Evolutionary conservation across 495 filamentous ascomycete genomes (phyloP), one percentile per base, ranked within the genome.

Genomic region (Daldinia childiae): DNA sequence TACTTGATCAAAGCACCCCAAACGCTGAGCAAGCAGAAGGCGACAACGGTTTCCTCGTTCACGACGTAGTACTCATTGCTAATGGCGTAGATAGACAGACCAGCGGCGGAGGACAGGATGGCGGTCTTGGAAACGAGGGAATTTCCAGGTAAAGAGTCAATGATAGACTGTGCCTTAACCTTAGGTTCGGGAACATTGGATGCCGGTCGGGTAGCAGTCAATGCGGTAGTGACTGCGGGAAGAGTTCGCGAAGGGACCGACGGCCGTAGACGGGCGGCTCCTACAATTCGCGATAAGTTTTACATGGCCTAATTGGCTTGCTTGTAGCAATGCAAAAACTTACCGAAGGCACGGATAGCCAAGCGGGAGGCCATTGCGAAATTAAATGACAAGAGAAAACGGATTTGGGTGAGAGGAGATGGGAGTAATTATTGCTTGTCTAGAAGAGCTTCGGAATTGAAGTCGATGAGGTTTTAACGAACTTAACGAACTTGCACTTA

Each of bases 11-110:
- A 86, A 58, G 89, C 93, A 75, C 83, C 91, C 89, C 96, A 98
- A 68, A 98, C 90, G 76, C 89, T 93, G 76, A 98, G 84, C 66
- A 98, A 84, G 79, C 89, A 93, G 84, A 99, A 86, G 61, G 92
- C 91, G 74, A 96, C 91, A 76, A 99, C 90, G 65, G 94, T 88
- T 86, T 99, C 96, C 86, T 98, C 95, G 84, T 98, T 99, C 81
- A 99, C 86, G 80, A 99, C 93, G 82, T 98, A 99, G 85, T 98
- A 91, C 86, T 99, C 96, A 84, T 97, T 99, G 90, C 91, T 95
- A 85, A 99, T 94, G 77, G 95, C 96, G 78, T 94, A 95, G 76
- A 97, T 87, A 73, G 92, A 93, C 69, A 94, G 78, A 85, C 93
- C 94, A 79, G 96, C 93, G 64, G 90, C 90, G 65, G 93, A 93